Conservation (phyloP, 2,329 filamentous ascomycete species). For the Xylariaceae sp. region DNA sequence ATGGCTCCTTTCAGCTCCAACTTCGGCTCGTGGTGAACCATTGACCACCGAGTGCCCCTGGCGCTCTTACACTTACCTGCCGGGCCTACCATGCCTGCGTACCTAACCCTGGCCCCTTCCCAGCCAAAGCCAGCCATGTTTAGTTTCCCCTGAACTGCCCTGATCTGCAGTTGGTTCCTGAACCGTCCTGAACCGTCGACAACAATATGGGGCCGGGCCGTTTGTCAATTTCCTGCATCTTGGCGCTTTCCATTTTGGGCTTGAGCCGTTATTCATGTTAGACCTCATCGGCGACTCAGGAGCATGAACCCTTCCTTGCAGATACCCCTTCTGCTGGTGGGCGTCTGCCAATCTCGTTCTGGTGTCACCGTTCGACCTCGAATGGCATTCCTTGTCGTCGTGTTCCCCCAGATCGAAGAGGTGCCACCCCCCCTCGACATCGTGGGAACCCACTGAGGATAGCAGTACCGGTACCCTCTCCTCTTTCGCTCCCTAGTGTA, state of each 20-base stretch:
- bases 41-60: too few relatives aligned
- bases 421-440: constrained; percentile 7
- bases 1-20: too few relatives aligned
- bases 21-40: too few relatives aligned
- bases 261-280: neutral
- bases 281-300: constrained; percentile 5
- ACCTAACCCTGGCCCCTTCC: too few relatives aligned
- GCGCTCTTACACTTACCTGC: too few relatives aligned
- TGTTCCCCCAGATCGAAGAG: constrained; percentile 2
- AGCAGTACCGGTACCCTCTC: neutral
- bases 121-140: too few relatives aligned
- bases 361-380: neutral
- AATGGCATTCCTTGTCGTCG: neutral
- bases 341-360: constrained; percentile 13
- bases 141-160: constrained; percentile 18
- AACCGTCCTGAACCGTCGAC: neutral
- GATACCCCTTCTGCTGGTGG: constrained; percentile 17
- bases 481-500: neutral
- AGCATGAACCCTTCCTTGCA: constrained; percentile 19
- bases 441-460: constrained; percentile 7
- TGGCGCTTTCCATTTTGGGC: constrained; percentile 22
- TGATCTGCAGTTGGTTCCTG: constrained; percentile 4
- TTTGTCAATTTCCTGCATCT: constrained; percentile 22
- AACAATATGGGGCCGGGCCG: neutral
- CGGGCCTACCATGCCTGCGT: too few relatives aligned